These are phyloP conservation scores for Blastocystis sp. DNA, from an alignment of 352 stramenopile genomes.

Conservation along the genomic window DNA sequence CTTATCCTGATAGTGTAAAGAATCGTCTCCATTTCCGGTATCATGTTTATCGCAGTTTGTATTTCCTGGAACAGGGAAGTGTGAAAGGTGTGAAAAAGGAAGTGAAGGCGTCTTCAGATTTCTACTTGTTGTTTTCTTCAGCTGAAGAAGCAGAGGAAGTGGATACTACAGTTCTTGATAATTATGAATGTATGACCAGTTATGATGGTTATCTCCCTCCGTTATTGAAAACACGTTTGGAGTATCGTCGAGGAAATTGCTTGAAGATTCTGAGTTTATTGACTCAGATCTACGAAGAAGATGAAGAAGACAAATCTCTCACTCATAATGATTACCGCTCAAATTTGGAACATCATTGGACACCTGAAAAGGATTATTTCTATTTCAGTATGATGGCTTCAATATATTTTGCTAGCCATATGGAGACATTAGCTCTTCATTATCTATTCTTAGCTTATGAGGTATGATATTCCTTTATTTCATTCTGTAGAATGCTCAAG, in stretches of 20 bases:
- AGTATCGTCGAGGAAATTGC: constrained; percentile 47
- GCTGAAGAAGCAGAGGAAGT: not conserved
- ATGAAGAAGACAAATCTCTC: too few species aligned
- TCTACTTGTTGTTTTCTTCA: not conserved
- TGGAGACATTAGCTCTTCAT: not conserved
- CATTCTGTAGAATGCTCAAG: not conserved
- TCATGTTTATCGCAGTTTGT: constrained; percentile 38
- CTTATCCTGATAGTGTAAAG: not conserved
- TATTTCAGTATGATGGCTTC: constrained; percentile 28
- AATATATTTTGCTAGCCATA: not conserved
- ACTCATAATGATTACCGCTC: not conserved
- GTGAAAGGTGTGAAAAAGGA: constrained; percentile 58
- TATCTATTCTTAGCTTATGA: not conserved
- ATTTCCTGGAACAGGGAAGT: constrained; percentile 56
- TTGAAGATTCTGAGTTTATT: constrained; percentile 41
- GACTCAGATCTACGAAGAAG: constrained; percentile 41
- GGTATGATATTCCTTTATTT: not conserved
- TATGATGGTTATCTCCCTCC: constrained; percentile 14
- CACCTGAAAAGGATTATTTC: constrained; percentile 28
- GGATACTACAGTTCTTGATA: not conserved
- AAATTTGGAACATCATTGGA: too few species aligned
- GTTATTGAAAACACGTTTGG: constrained; percentile 27
- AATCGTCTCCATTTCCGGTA: constrained; percentile 32
- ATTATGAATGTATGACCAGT: not conserved
- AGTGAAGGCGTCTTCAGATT: constrained; percentile 18